Conservation (phyloP, 805 yeast species). For the Myxozyma geophila region DNA sequence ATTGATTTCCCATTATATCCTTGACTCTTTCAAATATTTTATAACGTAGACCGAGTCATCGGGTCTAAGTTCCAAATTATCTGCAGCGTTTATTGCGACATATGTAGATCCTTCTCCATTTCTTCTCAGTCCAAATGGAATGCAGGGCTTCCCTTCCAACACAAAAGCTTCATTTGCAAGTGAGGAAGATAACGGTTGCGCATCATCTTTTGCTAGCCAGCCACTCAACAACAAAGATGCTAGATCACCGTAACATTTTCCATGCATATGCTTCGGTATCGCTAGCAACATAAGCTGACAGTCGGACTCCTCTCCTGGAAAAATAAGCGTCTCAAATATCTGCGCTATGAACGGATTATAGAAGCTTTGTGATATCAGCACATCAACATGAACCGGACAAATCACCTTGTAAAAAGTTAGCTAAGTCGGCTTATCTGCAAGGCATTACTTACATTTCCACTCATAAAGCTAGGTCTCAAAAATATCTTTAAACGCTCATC, state of each 20-base stretch:
- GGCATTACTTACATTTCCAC: slow-evolving; percentile 16
- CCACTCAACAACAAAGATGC: slow-evolving; percentile 17
- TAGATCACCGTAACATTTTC: slow-evolving; percentile 15
- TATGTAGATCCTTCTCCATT: slow-evolving; percentile 1
- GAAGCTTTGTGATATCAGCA: slow-evolving; percentile 23
- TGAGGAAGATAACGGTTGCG: not conserved
- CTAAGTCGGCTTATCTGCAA: not conserved
- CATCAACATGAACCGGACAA: slow-evolving; percentile 21
- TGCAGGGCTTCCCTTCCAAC: slow-evolving; percentile 7
- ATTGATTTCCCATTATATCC: not conserved
- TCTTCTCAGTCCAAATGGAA: slow-evolving; percentile 24
- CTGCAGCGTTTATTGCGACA: slow-evolving; percentile 16
- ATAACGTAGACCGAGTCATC: slow-evolving; percentile 18
- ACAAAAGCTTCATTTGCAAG: not conserved
- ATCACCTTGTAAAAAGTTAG: not conserved
- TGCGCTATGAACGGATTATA: slow-evolving; percentile 26
- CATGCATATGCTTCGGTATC: slow-evolving; percentile 12
- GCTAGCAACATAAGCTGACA: slow-evolving; percentile 7
- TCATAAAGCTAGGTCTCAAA: slow-evolving; percentile 28
- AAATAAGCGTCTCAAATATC: slow-evolving; percentile 15
- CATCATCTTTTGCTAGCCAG: not conserved
- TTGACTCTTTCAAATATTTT: not conserved
- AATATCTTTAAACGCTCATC: slow-evolving; percentile 22
- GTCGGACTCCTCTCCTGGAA: slow-evolving; percentile 11
- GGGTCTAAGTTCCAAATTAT: not conserved